These are phyloP conservation scores for Globisporangium spiculum DNA, from an alignment of 352 stramenopile species.

Conservation along the genomic window DNA sequence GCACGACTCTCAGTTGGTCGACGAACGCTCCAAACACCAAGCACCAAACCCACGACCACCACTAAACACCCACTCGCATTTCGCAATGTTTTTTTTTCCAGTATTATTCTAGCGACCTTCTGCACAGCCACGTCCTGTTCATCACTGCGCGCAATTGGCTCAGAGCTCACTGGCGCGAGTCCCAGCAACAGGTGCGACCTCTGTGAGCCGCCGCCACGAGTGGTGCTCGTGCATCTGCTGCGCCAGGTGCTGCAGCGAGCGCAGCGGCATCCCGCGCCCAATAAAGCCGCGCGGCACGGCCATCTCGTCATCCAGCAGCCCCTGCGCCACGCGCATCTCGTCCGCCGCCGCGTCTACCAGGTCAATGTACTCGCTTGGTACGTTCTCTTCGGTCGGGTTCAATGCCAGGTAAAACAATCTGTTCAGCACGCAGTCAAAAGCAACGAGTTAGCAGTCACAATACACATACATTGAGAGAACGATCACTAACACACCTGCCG, in stretches of 20 bases:
- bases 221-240: slow-evolving; percentile 47
- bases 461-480: neutral
- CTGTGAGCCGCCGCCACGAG: slow-evolving; percentile 19
- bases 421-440: neutral
- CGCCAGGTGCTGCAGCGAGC: slow-evolving; percentile 42
- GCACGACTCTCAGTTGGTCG: neutral
- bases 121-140: neutral
- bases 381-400: slow-evolving; percentile 51
- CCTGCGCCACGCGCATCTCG: slow-evolving; percentile 41
- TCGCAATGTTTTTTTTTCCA: neutral
- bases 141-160: neutral
- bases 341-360: slow-evolving; percentile 31
- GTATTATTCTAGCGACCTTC: neutral
- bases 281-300: slow-evolving; percentile 54
- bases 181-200: neutral
- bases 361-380: slow-evolving; percentile 40
- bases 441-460: neutral
- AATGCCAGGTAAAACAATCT: slow-evolving; percentile 57
- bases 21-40: neutral
- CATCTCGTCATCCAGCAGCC: slow-evolving; percentile 41
- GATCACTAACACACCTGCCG: slow-evolving; percentile 1
- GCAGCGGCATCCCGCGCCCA: slow-evolving; percentile 46
- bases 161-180: slow-evolving; percentile 28
- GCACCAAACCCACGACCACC: neutral
- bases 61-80: neutral